Percentiles rank a stretch among this genome's conserved stretches.
phyloP scores from a whole-genome alignment of 148 eudicot genomes.

The Camellia lanceoleosa region DNA sequence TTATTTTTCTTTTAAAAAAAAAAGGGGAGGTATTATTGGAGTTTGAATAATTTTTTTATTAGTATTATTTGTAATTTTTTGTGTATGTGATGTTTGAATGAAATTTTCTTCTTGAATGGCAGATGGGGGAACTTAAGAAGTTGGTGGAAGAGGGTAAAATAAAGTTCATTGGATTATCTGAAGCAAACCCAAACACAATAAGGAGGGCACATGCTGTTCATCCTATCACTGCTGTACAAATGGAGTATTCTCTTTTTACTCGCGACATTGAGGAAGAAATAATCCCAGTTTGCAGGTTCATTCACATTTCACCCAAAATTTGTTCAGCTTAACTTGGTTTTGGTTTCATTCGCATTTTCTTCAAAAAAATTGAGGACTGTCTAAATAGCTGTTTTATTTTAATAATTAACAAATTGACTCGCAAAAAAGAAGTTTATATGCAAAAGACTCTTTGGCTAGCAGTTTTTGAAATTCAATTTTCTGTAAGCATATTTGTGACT shows the following conservation, averaged over 20 bases:
- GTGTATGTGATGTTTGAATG: not conserved
- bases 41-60: not conserved
- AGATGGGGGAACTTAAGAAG: constrained; percentile 75
- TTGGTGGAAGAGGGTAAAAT: constrained; percentile 79
- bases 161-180: constrained; percentile 65
- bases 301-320: not conserved
- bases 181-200: constrained; percentile 64
- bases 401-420: not conserved
- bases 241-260: constrained; percentile 74
- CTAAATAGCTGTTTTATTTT: not conserved
- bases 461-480: not conserved
- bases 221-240: constrained; percentile 66
- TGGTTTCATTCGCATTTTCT: not conserved
- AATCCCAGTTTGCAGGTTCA: constrained; percentile 69
- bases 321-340: not conserved
- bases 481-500: not conserved
- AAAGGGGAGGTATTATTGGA: not conserved
- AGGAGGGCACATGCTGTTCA: constrained; percentile 76
- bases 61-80: not conserved
- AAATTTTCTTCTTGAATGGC: not conserved
- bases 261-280: constrained; percentile 73
- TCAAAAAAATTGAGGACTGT: not conserved
- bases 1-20: not conserved
- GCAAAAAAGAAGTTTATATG: not conserved
- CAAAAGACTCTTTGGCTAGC: not conserved